Conservation (phyloP, 495 filamentous ascomycete species). For the Neurospora tetrasperma region DNA sequence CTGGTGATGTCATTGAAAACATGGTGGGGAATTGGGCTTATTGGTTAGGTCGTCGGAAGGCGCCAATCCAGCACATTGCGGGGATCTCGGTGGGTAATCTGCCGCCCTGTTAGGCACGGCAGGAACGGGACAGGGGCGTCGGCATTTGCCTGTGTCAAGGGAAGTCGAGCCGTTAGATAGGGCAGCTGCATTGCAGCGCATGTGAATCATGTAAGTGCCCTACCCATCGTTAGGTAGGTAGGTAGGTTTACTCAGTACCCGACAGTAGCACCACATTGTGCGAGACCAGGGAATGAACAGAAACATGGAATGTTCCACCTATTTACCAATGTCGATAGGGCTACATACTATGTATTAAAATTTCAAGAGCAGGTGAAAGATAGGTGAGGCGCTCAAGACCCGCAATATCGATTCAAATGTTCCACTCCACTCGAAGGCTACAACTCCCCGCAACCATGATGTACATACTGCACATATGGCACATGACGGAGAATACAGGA, state of each 20-base stretch:
- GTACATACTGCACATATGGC: neutral
- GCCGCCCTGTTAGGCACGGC: neutral
- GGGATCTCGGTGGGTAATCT: neutral
- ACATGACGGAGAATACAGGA: neutral
- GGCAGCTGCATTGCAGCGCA: neutral
- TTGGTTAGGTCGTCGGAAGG: neutral
- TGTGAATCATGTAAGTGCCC: neutral
- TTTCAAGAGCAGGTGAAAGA: neutral
- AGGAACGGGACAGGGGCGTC: neutral
- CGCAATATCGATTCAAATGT: neutral
- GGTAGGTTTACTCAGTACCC: too few species aligned
- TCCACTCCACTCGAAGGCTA: neutral
- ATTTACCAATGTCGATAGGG: too few species aligned
- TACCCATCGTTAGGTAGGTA: too few species aligned
- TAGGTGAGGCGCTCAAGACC: neutral
- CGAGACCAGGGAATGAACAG: too few species aligned
- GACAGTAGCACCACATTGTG: too few species aligned
- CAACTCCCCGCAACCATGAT: neutral
- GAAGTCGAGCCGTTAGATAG: neutral
- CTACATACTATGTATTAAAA: too few species aligned
- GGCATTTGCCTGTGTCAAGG: neutral
- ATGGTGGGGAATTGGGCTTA: neutral
- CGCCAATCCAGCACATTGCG: neutral
- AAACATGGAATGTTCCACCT: too few species aligned
- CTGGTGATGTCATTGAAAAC: constrained; percentile 11